These are phyloP conservation scores for Passiflora organensis DNA, from an alignment of 345 rosid genomes.

Conservation along the genomic window DNA sequence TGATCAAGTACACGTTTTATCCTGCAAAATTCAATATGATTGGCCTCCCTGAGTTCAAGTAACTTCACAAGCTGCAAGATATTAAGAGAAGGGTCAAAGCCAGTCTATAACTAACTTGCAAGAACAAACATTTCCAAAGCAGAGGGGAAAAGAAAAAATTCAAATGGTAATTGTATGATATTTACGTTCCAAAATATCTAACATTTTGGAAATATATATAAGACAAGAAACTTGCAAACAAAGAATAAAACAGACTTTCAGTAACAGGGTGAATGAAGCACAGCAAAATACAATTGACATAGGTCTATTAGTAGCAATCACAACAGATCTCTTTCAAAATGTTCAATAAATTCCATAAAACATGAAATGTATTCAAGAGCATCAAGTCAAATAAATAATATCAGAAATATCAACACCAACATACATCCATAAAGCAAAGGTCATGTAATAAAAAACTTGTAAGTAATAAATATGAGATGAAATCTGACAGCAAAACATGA, in stretches of 20 bases:
- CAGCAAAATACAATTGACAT: not conserved
- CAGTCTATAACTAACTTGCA: conserved; percentile 10
- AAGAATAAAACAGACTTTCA: not conserved
- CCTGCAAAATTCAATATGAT: conserved; percentile 88
- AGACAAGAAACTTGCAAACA: not conserved
- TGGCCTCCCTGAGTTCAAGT: conserved; percentile 87
- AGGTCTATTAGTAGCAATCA: no score
- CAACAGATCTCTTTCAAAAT: no score
- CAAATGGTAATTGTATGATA: not conserved
- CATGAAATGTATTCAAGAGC: no score
- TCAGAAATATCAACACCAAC: no score
- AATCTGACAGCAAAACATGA: no score
- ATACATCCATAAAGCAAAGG: no score
- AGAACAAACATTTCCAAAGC: not conserved
- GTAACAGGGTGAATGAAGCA: not conserved
- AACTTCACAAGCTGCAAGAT: conserved; percentile 86
- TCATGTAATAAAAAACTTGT: no score
- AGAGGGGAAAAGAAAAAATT: not conserved
- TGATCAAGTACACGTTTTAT: conserved; percentile 81
- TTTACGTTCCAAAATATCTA: not conserved
- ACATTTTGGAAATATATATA: not conserved
- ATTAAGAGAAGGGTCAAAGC: conserved; percentile 15
- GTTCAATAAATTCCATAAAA: no score
- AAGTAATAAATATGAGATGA: no score
- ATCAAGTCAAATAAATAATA: no score